Evolutionary conservation across 2,329 filamentous ascomycete genomes (phyloP).

Genomic region (Penicillium decumbens): DNA sequence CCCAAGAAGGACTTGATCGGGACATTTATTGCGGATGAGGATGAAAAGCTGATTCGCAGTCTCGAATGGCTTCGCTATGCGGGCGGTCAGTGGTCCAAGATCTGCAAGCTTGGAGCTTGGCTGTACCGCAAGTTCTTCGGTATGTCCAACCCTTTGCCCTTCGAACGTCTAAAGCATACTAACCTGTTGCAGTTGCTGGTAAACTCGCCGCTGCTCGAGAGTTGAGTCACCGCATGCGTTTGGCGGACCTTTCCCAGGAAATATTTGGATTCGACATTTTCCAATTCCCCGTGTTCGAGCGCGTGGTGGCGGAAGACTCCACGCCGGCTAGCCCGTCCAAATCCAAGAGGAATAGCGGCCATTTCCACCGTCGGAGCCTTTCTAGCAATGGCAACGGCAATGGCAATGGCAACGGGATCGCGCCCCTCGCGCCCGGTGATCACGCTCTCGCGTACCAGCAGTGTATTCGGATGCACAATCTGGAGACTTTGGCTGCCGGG

Average conservation of each 20-base stretch:
- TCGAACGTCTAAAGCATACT: constrained; percentile 5
- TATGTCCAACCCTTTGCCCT: constrained; percentile 50
- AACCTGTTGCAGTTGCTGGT: constrained; percentile 29
- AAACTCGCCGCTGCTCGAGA: constrained; percentile 53
- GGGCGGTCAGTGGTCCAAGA: constrained; percentile 65
- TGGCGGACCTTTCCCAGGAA: constrained; percentile 45
- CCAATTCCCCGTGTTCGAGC: constrained; percentile 25
- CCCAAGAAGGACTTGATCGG: constrained; percentile 69
- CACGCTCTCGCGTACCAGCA: constrained; percentile 34
- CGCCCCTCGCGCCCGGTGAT: background rate
- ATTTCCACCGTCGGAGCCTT: constrained; percentile 27
- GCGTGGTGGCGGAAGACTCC: constrained; percentile 20
- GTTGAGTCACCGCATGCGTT: constrained; percentile 49
- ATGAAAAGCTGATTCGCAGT: constrained; percentile 71
- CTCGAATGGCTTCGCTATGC: constrained; percentile 81
- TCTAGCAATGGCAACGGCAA: constrained; percentile 18
- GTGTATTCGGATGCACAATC: constrained; percentile 61
- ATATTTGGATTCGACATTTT: constrained; percentile 39
- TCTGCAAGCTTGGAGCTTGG: constrained; percentile 63
- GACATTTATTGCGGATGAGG: constrained; percentile 53
- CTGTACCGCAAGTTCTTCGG: constrained; percentile 81
- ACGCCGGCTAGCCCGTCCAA: constrained; percentile 34
- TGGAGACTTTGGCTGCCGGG: constrained; percentile 62
- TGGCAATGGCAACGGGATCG: constrained; percentile 14
- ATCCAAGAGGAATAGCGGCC: constrained; percentile 20